Conservation (phyloP, 2,329 filamentous ascomycete species). For the Colletotrichum melonis region DNA sequence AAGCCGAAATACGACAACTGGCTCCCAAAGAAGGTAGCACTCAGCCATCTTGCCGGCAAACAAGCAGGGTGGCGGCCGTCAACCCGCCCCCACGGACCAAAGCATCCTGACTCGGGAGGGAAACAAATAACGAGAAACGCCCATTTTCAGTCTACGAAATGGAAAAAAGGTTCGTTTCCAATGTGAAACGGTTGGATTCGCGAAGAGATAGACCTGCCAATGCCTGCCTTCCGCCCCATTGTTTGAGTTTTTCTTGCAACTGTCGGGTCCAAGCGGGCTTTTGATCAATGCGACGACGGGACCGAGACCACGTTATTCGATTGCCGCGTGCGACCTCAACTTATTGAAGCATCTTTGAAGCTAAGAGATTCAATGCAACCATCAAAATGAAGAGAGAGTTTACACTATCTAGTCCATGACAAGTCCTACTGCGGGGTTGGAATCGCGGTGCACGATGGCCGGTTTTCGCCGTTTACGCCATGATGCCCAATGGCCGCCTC, state of each 20-base stretch:
- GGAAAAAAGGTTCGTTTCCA: conserved; percentile 10
- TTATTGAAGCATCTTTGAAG: too few species aligned
- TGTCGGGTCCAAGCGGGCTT: conserved; percentile 19
- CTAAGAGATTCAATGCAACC: background rate
- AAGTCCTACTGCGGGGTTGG: background rate
- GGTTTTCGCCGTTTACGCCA: conserved; percentile 1
- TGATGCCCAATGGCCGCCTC: conserved; percentile 14
- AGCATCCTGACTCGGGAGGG: background rate
- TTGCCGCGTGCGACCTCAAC: background rate
- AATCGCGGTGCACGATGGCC: background rate
- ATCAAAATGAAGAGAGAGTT: background rate
- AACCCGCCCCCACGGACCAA: background rate
- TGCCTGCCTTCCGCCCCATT: background rate
- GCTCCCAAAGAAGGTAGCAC: background rate
- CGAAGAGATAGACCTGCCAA: background rate
- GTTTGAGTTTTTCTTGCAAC: conserved; percentile 2
- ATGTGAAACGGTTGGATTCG: conserved; percentile 26
- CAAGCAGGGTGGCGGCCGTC: background rate
- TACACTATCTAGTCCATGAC: background rate
- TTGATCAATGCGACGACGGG: conserved; percentile 15
- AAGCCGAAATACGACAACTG: background rate
- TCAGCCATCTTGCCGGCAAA: background rate
- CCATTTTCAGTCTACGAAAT: background rate
- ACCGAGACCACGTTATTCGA: background rate
- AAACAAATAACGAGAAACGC: background rate